A percentile compares a stretch with the other conserved stretches of the same genome.
Evolutionary conservation across 2,329 filamentous ascomycete species (phyloP).

Genomic region (Aspergillus intermedius): DNA sequence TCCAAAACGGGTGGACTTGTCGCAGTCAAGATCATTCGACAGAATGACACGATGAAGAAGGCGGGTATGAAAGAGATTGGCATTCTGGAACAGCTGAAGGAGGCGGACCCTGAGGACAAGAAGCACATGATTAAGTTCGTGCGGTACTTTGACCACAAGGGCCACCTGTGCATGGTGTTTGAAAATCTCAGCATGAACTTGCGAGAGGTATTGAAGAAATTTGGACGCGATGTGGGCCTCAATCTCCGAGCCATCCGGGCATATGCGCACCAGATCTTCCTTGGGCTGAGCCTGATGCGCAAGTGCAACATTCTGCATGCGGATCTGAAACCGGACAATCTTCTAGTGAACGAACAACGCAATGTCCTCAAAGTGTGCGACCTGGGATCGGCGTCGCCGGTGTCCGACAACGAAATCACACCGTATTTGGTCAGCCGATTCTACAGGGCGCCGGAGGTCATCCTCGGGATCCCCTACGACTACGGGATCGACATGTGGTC

Average conservation of each 20-base stretch:
- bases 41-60: constrained; percentile 87
- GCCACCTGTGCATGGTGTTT: constrained; percentile 93
- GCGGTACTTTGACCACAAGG: constrained; percentile 85
- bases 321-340: constrained; percentile 96
- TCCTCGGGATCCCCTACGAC: constrained; percentile 92
- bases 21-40: constrained; percentile 95
- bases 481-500: constrained; percentile 97
- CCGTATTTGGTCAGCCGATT: constrained; percentile 95
- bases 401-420: constrained; percentile 83
- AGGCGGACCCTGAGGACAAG: constrained; percentile 78
- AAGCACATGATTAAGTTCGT: constrained; percentile 88
- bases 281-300: constrained; percentile 78
- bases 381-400: constrained; percentile 89
- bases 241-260: constrained; percentile 79
- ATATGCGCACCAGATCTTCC: constrained; percentile 91
- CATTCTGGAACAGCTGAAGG: constrained; percentile 80
- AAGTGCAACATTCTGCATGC: constrained; percentile 92
- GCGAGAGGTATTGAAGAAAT: constrained; percentile 90
- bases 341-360: constrained; percentile 78
- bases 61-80: constrained; percentile 91
- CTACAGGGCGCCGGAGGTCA: constrained; percentile 94
- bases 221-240: constrained; percentile 88
- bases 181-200: constrained; percentile 90
- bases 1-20: constrained; percentile 68
- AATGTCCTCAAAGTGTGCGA: constrained; percentile 92